Base-by-base conservation (phyloP, 208 protist genomes). In the Novymonas esmeraldas region DNA sequence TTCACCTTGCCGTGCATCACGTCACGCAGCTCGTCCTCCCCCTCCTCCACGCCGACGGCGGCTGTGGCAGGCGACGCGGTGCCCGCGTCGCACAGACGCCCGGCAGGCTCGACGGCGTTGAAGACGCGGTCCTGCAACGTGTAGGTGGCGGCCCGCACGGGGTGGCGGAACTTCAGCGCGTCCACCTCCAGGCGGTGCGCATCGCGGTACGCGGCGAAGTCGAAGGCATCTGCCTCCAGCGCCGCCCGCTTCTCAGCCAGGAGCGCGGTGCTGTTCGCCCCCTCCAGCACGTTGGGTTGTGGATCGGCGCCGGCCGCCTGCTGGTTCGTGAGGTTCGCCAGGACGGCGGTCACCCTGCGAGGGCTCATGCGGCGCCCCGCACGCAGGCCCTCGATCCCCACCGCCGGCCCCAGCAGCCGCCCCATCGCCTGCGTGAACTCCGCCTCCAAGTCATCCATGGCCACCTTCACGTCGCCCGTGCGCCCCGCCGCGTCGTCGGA, bases 301-400 rank as follows among this genome's bases (percentile, higher is more conserved):
- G 52, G 22, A 49, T 24, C 28, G 6, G 18, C 31, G 10, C 28
- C 51, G 11, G 54, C 28, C 29, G 48, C 14, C 34, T 54, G 48
- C 24, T 81, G 63, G 38, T 82, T 78, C 41, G 58, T 79, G 38
- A 78, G 48, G 50, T 79, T 73, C 42, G 61, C 48, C 20, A 89
- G 80, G 22, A 85, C 68, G 5, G 65, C 70, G 26, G 66, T 60
- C 22, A 90, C 69, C 62, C 80, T 70, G n/a, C 83, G 81, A 18
- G 81, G 85, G 60, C 90, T 80, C 90, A 95, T 93, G 28, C 84
- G 84, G 44, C 63, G 77, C 26, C 85, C 85, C 10, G 63, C 57
- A 14, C 83, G 81, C 26, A 95, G 80, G 2, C 87, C 90, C 22
- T 59, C 66, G 29, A 92, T 16, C 64, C 63, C 3, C 45, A 39